A percentile compares a stretch with the other conserved stretches of the same genome.
Conservation (phyloP, 352 stramenopile species). For the Pythium scleroteichum region DNA sequence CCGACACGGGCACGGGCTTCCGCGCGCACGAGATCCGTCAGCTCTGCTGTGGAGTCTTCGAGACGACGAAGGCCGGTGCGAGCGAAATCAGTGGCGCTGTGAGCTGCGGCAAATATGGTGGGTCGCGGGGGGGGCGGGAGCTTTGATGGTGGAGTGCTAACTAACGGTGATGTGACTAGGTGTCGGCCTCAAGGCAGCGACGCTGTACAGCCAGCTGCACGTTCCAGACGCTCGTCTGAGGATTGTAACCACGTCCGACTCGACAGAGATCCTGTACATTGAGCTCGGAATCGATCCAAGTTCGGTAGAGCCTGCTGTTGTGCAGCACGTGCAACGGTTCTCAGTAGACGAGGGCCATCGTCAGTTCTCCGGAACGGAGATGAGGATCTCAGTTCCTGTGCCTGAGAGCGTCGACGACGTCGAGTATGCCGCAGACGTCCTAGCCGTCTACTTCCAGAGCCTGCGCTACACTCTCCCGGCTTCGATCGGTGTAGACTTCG, state of each 20-base stretch:
- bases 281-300: conserved; percentile 68
- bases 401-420: conserved; percentile 33
- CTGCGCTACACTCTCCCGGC: conserved; percentile 57
- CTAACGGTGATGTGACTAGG: conserved; percentile 20
- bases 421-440: conserved; percentile 44
- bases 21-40: conserved; percentile 58
- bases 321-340: conserved; percentile 65
- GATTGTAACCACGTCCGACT: conserved; percentile 64
- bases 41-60: conserved; percentile 71
- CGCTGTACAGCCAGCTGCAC: conserved; percentile 73
- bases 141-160: background rate
- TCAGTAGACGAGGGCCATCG: conserved; percentile 57
- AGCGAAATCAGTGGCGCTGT: conserved; percentile 4
- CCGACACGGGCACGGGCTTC: conserved; percentile 74
- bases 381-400: conserved; percentile 61
- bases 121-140: background rate
- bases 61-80: conserved; percentile 52
- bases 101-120: conserved; percentile 69
- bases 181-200: conserved; percentile 72
- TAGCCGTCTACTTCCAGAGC: conserved; percentile 73
- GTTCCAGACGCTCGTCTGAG: conserved; percentile 40
- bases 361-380: conserved; percentile 78
- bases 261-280: conserved; percentile 63
- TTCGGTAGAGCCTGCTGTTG: conserved; percentile 56
- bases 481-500: conserved; percentile 60